A percentile compares a stretch with the other conserved stretches of the same genome.
These are phyloP conservation scores for Trichodelitschia bisporula DNA, from an alignment of 495 filamentous ascomycete species.

Conservation along the genomic window DNA sequence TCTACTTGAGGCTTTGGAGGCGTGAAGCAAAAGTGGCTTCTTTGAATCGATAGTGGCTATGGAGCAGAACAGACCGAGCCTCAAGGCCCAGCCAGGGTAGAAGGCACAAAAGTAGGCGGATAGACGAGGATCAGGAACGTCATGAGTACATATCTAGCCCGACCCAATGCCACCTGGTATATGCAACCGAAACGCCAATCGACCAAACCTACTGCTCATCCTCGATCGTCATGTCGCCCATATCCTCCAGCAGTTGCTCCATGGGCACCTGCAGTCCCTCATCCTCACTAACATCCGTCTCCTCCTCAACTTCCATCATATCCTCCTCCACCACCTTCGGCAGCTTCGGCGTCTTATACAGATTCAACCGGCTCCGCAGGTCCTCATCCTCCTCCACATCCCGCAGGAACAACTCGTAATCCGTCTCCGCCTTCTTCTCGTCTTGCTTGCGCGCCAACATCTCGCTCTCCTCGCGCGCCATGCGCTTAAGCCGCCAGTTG, in stretches of 20 bases:
- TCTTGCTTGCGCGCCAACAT: conserved; percentile 57
- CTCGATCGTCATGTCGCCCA: conserved; percentile 17
- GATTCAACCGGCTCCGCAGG: conserved; percentile 49
- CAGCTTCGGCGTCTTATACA: conserved; percentile 49
- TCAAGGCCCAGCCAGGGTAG: no score
- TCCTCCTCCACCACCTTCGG: conserved; percentile 21
- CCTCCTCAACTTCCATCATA: conserved; percentile 38
- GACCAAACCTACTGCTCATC: no score
- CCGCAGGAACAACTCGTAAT: conserved; percentile 91
- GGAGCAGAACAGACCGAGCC: no score
- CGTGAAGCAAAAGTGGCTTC: no score
- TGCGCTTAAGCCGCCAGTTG: conserved; percentile 82
- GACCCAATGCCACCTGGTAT: no score
- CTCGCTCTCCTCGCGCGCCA: conserved; percentile 69
- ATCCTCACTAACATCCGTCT: conserved; percentile 28
- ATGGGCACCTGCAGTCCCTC: conserved; percentile 18
- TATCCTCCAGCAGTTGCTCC: conserved; percentile 20
- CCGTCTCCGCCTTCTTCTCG: conserved; percentile 57
- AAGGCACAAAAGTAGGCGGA: no score
- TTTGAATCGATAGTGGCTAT: no score
- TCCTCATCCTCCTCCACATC: conserved; percentile 94
- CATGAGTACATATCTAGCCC: no score
- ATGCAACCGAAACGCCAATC: no score
- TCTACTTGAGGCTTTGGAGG: background rate
- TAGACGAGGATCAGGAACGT: no score